Percentiles rank a stretch among this genome's conserved stretches.
phyloP scores from a whole-genome alignment of 345 rosid genomes.

The Pugionium cornutum region DNA sequence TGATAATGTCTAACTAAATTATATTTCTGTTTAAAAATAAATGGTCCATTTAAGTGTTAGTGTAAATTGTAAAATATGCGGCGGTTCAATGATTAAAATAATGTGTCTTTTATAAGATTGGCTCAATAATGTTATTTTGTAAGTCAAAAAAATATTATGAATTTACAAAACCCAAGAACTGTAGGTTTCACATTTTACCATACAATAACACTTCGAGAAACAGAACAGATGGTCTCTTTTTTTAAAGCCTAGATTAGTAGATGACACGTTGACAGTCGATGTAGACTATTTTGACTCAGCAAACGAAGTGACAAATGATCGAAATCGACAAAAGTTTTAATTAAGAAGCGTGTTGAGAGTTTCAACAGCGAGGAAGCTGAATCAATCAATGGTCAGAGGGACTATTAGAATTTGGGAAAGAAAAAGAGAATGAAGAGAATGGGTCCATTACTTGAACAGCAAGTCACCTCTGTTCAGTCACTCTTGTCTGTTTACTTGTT shows the following conservation, averaged over 20 bases:
- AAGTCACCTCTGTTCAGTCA: conserved; percentile 35
- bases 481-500: conserved; percentile 26
- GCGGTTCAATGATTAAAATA: conserved; percentile 23
- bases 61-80: conserved; percentile 27
- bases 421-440: conserved; percentile 7
- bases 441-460: conserved; percentile 39
- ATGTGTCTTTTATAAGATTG: no score
- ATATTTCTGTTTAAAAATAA: neutral
- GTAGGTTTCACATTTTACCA: conserved; percentile 31
- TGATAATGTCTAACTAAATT: conserved; percentile 6
- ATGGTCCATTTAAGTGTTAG: conserved; percentile 19
- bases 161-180: conserved; percentile 23
- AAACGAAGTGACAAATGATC: conserved; percentile 40
- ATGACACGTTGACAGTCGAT: conserved; percentile 32
- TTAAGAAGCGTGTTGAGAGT: conserved; percentile 6
- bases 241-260: neutral
- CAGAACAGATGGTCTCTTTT: conserved; percentile 27
- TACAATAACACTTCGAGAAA: conserved; percentile 15
- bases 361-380: conserved; percentile 14
- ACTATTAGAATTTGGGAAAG: conserved; percentile 18
- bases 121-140: no score
- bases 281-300: conserved; percentile 24
- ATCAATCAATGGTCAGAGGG: conserved; percentile 26
- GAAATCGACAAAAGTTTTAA: conserved; percentile 31
- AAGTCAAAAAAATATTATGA: no score